phyloP scores from a whole-genome alignment of 129 eudicot species.

The Flaveria trinervia region DNA sequence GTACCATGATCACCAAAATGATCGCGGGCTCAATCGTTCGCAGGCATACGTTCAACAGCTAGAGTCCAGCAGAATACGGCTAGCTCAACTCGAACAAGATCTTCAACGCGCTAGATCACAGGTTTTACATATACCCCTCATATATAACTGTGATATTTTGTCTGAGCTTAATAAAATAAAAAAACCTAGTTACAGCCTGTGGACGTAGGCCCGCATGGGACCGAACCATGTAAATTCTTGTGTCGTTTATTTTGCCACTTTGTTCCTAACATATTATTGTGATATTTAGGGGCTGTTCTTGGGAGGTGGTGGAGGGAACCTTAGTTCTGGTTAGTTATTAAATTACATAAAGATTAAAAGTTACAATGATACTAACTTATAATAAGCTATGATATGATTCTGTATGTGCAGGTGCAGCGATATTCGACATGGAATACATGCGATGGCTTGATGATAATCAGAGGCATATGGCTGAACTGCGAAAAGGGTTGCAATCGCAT shows the following conservation, averaged over 20 bases:
- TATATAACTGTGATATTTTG: no score
- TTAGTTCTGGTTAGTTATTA: conserved; percentile 66
- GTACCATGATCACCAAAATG: background rate
- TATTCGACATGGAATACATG: conserved; percentile 91
- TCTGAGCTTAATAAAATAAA: no score
- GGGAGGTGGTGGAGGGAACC: conserved; percentile 73
- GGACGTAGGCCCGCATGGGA: no score
- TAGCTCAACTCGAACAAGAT: conserved; percentile 87
- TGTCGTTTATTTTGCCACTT: background rate
- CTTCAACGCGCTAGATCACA: conserved; percentile 85
- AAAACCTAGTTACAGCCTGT: no score
- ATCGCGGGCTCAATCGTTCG: background rate
- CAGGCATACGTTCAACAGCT: conserved; percentile 97
- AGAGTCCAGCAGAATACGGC: conserved; percentile 86
- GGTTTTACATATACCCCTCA: conserved; percentile 36
- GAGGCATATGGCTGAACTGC: conserved; percentile 74
- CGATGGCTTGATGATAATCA: conserved; percentile 95
- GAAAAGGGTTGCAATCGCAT: conserved; percentile 81
- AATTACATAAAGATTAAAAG: background rate
- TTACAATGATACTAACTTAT: background rate
- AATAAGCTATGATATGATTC: background rate
- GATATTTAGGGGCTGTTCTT: conserved; percentile 67
- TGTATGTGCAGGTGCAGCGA: conserved; percentile 71
- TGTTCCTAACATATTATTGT: conserved; percentile 9
- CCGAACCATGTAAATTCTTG: no score